Base-by-base conservation (phyloP, 179 eudicot genomes). In the Nepenthes alata region DNA sequence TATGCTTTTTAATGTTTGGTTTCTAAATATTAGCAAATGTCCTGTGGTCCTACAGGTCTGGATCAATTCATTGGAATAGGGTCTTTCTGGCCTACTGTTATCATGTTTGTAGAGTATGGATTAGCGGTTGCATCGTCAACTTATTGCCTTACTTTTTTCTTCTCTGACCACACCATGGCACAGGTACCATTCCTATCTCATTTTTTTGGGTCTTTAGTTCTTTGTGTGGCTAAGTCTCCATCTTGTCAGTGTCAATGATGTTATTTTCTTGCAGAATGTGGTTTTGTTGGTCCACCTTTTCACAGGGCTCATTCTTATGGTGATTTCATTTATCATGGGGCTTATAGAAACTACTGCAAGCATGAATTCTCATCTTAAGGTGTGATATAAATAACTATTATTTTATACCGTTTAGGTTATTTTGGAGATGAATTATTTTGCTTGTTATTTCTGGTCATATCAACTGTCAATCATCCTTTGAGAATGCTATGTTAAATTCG, bases 81-180 rank as follows among this genome's bases (percentile, higher is more conserved):
- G 41, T 74, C 84, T 55, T 65, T 93, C 67, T 77, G 67, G 50
- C 86, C 94, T 38, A 93, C 95, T 36, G 61, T 87, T 58, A 59
- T 81, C 74, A 65, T 90, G 71, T 82, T 93, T 70, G 44, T 90
- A 58, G 94, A 73, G 72, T 93, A 89, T 80, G 99, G 99, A 60
- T 81, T 82, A 51, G 91, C 98, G 53, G 81, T 90, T 65, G 94
- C 99, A 56, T 87, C 99, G 67, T 93, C 99, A 73, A 93, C 99
- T 63, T 93, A 93, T 72, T 93, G 97, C 75, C 82, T 93, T 54
- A 93, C 99, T 2, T 93, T 93, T 73, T 87, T 82, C 81, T 87
- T 93, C 79, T 75, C 87, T 65, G 97, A 93, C 53, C 97, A 90
- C 64, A 71, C 94, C 64, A 76, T 85, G 81, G 99, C 99, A 53